A percentile compares a stretch with the other conserved stretches of the same genome.
phyloP scores from a whole-genome alignment of 2,329 filamentous ascomycete species.

The Beauveria rudraprayagi region DNA sequence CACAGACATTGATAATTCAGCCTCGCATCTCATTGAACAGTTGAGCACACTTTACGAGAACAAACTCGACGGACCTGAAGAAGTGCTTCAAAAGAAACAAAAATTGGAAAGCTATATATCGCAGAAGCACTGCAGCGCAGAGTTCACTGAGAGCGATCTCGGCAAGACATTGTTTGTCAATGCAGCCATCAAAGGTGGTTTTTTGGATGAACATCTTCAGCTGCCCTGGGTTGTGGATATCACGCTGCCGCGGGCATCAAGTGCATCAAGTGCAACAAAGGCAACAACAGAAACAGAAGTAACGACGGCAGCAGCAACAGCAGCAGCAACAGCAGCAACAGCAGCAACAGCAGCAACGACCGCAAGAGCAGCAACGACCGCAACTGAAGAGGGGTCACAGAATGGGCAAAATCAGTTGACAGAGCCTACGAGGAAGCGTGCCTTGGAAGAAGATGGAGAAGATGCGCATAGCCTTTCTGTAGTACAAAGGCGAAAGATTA shows the following conservation, averaged over 20 bases:
- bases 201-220: conserved; percentile 50
- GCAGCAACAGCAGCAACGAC: no score
- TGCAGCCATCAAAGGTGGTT: conserved; percentile 35
- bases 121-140: neutral
- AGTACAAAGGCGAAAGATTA: no score
- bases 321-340: no score
- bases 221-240: conserved; percentile 21
- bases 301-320: no score
- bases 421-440: neutral
- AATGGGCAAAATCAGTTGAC: no score
- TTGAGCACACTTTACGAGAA: neutral
- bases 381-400: no score
- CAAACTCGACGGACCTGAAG: neutral
- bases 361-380: no score
- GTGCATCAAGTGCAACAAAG: neutral
- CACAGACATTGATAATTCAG: conserved; percentile 38
- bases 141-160: neutral
- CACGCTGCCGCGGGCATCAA: neutral
- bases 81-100: neutral
- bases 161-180: conserved; percentile 48
- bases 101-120: neutral
- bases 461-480: no score
- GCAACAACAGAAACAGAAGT: no score
- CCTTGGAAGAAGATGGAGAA: neutral
- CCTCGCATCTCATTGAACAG: conserved; percentile 25